phyloP scores from a whole-genome alignment of 179 eudicot genomes.

The Beta corolliflora region DNA sequence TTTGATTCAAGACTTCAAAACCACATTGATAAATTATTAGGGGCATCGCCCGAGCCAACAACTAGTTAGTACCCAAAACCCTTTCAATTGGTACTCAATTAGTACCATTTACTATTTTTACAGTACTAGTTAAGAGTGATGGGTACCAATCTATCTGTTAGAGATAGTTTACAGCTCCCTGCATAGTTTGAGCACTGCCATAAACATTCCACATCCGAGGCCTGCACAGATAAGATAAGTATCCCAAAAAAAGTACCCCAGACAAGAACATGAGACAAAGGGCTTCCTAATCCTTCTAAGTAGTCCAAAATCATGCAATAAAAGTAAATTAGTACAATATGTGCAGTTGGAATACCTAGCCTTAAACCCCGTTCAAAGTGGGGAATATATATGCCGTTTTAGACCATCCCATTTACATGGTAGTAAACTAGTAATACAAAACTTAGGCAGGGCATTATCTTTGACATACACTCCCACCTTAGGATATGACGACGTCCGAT shows the following conservation, averaged over 20 bases:
- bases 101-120: no score
- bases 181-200: not conserved
- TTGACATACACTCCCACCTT: conserved; percentile 17
- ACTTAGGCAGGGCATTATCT: conserved; percentile 4
- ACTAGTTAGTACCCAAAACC: no score
- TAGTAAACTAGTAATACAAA: conserved; percentile 2
- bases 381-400: no score
- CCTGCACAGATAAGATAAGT: not conserved
- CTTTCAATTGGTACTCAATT: no score
- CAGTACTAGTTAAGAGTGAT: no score
- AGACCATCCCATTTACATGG: conserved; percentile 16
- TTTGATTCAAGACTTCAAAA: no score
- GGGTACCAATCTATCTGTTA: no score
- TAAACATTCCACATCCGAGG: not conserved
- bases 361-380: not conserved
- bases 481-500: not conserved
- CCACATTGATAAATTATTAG: no score
- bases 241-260: not conserved
- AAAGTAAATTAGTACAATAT: conserved; percentile 9
- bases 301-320: not conserved
- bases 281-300: not conserved
- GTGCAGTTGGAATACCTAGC: conserved; percentile 25
- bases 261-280: not conserved
- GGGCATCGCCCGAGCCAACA: no score
- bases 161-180: no score